Evolutionary conservation across 2,329 filamentous ascomycete species (phyloP), one percentile per base, ranked within the genome.

Genomic region (Akanthomyces dipterigenus): DNA sequence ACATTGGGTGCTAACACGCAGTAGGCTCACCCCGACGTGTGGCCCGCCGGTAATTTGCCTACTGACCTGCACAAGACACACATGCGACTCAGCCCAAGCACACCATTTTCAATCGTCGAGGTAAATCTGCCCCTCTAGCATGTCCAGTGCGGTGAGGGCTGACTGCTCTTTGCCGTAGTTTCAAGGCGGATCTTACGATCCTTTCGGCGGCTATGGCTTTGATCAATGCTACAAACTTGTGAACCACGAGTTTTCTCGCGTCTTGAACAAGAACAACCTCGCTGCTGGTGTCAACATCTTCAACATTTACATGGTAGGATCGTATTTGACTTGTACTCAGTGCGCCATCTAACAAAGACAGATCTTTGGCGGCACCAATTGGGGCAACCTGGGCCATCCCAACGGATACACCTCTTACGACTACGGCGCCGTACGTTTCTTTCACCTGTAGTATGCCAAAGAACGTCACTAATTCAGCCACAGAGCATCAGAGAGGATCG

Each of bases 361-460:
- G 82, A 86, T 82, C 1, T 90, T 82, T 65, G 90, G 90, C 16
- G 90, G 90, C 6, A 93, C 90, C 0, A 95, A 93, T 70, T 93
- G 90, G 90, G 90, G 90, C 0, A 93, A 91, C 64, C 72, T 91
- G 5, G 88, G 89, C 0, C 84, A 91, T 65, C 80, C 87, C 11
- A 86, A 85, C 12, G 85, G 81, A 3, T 87, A 87, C 63, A 86
- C 82, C 0, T 82, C 79, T 0, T 83, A 84, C 53, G 82, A 84
- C 63, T 84, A 84, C 55, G 80, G 76, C 8, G 76, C 78, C 2
- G 74, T 73, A 61, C 45, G 77, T 67, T 70, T 14, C n/a, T 20
- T 3, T 14, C 18, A n/a, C 1, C 12, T 16, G 18, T 5, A n/a
- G 3, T 7, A 60, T 6, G 14, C 9, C 1, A 3, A n/a, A 40